Evolutionary conservation across 2,329 filamentous ascomycete genomes (phyloP).

Genomic region (Didymella glomerata): DNA sequence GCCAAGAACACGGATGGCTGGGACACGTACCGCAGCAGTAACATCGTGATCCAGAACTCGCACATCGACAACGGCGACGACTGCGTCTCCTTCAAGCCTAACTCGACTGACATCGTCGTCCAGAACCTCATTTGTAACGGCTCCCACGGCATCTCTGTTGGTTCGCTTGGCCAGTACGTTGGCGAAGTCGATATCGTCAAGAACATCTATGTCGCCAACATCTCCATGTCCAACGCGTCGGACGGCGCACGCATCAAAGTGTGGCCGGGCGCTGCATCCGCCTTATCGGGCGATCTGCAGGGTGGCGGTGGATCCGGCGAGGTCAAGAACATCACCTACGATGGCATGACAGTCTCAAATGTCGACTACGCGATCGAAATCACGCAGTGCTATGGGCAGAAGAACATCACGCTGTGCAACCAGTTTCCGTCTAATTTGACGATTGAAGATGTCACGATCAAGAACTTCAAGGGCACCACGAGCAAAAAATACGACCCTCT

Average conservation of each 20-base stretch:
- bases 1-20: constrained; percentile 73
- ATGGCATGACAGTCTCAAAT: constrained; percentile 66
- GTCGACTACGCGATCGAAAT: constrained; percentile 72
- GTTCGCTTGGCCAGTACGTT: constrained; percentile 73
- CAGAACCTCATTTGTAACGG: constrained; percentile 74
- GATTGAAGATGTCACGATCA: constrained; percentile 65
- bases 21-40: constrained; percentile 69
- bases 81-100: constrained; percentile 78
- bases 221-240: constrained; percentile 54
- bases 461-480: constrained; percentile 65
- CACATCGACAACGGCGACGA: constrained; percentile 72
- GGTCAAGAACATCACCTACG: constrained; percentile 73
- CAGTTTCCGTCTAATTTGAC: constrained; percentile 64
- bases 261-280: constrained; percentile 68
- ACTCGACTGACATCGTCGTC: constrained; percentile 72
- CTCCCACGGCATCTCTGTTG: constrained; percentile 77
- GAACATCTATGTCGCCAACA: constrained; percentile 64
- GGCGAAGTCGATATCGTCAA: constrained; percentile 72
- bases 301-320: constrained; percentile 70
- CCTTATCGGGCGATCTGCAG: constrained; percentile 67
- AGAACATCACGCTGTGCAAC: constrained; percentile 68
- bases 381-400: constrained; percentile 72
- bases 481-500: constrained; percentile 54
- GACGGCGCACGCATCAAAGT: constrained; percentile 78
- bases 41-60: constrained; percentile 73